phyloP scores from a whole-genome alignment of 23 red algal genomes.

The Gracilaria gracilis region DNA sequence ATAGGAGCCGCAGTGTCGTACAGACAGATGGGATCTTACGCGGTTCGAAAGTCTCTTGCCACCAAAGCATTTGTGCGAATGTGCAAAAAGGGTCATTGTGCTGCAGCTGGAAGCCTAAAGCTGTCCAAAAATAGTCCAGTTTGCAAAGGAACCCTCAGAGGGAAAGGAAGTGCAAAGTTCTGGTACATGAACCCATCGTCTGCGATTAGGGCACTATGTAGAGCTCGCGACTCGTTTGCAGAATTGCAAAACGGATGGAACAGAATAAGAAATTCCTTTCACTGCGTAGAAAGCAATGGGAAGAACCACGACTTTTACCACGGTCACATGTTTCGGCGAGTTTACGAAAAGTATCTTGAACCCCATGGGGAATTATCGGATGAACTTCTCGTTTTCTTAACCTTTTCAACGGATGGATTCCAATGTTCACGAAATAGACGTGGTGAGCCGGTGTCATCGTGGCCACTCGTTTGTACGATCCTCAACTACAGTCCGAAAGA shows the following conservation, averaged over 20 bases:
- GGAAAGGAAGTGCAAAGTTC: background rate
- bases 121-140: background rate
- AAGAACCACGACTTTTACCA: constrained; percentile 3
- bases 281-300: background rate
- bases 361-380: no score
- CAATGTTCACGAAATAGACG: constrained; percentile 2
- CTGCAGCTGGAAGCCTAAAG: background rate
- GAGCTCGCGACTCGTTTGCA: constrained; percentile 5
- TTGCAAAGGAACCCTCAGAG: background rate
- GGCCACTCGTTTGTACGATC: constrained; percentile 6
- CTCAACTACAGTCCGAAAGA: background rate
- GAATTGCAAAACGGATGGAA: background rate
- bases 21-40: background rate
- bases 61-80: background rate
- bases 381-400: constrained; percentile 1
- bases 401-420: constrained; percentile 27
- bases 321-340: background rate
- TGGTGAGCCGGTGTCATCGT: background rate
- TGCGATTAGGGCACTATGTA: background rate
- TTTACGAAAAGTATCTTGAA: background rate
- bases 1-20: background rate
- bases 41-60: background rate
- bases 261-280: background rate
- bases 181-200: constrained; percentile 16
- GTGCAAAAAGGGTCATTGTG: constrained; percentile 10